These are phyloP conservation scores for Lyophyllum semitale DNA, from an alignment of 768 basidiomycete species.

Conservation along the genomic window DNA sequence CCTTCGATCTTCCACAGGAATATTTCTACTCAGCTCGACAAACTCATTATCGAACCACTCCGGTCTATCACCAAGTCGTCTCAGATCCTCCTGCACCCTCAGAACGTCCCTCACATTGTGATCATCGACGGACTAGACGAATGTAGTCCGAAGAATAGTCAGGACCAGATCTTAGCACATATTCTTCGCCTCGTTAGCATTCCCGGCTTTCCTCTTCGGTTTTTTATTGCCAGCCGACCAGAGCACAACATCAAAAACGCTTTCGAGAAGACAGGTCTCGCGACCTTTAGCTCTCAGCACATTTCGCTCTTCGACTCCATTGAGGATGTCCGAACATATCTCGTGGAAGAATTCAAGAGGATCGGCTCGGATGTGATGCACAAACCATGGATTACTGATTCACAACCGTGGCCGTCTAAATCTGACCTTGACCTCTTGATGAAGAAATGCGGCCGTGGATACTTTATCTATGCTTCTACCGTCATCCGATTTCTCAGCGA, in stretches of 20 bases:
- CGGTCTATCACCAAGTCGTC: too few species aligned
- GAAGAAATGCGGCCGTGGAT: not conserved
- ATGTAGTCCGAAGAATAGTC: not conserved
- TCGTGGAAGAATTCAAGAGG: not conserved
- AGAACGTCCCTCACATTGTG: not conserved
- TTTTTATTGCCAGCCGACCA: not conserved
- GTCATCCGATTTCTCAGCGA: not conserved
- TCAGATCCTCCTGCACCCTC: not conserved
- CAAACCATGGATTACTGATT: too few species aligned
- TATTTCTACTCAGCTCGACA: not conserved
- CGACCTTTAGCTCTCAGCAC: not conserved
- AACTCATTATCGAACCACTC: not conserved
- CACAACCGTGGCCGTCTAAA: not conserved
- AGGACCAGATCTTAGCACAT: not conserved
- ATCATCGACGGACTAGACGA: conserved; percentile 10
- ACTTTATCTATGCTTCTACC: not conserved
- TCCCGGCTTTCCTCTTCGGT: not conserved
- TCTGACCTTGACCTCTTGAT: not conserved
- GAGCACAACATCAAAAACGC: not conserved
- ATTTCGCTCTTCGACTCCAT: not conserved
- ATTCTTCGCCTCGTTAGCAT: not conserved
- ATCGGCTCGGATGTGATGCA: not conserved
- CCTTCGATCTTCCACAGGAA: not conserved
- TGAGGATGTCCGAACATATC: not conserved
- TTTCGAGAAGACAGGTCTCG: not conserved